Base-by-base conservation (phyloP, 2,329 filamentous ascomycete species). In the Tolypocladium pustulatum region DNA sequence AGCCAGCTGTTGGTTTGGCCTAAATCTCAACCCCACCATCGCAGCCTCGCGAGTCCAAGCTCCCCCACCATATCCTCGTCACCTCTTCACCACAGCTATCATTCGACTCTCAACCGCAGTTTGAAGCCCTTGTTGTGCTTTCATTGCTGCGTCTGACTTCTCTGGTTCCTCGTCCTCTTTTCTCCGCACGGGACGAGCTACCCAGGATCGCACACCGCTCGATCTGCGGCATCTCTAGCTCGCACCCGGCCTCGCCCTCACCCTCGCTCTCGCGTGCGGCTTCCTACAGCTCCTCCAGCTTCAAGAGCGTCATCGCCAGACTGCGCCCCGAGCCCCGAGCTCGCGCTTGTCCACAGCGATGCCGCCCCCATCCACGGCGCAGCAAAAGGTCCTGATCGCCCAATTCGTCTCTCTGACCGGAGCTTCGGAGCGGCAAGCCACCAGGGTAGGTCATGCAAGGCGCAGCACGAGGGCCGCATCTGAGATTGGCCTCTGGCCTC, bases 361-460 rank as follows among this genome's bases (percentile, higher is more conserved):
- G 75, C 69, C 74, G 59, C 71, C 72, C 37, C 66, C 68, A 52
- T 70, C 72, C 41, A 61, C 67, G 40, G 63, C 73, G 54, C 71
- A 73, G 61, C 73, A 79, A 64, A 77, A 74, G 69, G 66, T 69
- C 46, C 59, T 76, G 63, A 67, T 74, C 60, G 62, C 66, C 55
- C 71, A 78, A 66, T 80, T 81, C 62, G 66, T 75, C 55, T 62
- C 68, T 55, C 65, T 76, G 54, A 80, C 78, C 13, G 76, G 77
- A 38, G 71, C 73, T 20, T 68, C 69, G 20, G 78, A 78, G 57
- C 73, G 75, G 60, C 71, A 69, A 38, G 78, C 78, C 40, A 68
- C 71, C 59, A 72, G 73, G 69, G 78, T 81, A 74, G 64, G 76
- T 75, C 52, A 38, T 51, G 27, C 36, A 8, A 7, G 27, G 36